These are phyloP conservation scores for Trichoderma brevicompactum DNA, from an alignment of 2,329 filamentous ascomycete species.

Conservation along the genomic window DNA sequence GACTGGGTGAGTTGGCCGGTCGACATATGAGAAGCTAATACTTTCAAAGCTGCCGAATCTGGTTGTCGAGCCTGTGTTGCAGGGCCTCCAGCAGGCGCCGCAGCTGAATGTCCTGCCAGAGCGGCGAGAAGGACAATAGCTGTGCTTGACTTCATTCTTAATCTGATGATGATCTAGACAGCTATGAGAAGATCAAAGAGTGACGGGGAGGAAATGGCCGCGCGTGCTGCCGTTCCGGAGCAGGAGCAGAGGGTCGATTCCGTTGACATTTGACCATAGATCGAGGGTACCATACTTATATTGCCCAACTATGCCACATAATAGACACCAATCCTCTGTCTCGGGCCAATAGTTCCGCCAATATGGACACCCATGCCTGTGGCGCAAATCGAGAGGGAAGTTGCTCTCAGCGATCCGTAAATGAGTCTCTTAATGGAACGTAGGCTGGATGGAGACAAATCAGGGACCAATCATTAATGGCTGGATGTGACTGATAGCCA, in stretches of 20 bases:
- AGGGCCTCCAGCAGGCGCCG: neutral
- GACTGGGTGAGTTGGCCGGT: conserved; percentile 1
- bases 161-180: neutral
- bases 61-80: neutral
- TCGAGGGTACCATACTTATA: conserved; percentile 10
- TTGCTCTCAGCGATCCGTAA: neutral
- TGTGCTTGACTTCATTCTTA: conserved; percentile 4
- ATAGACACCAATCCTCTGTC: neutral
- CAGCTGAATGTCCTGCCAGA: conserved; percentile 1
- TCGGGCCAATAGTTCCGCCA: neutral
- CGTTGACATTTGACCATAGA: neutral
- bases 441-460: neutral
- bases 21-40: neutral
- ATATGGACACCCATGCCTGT: conserved; percentile 4
- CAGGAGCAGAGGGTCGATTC: neutral
- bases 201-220: neutral
- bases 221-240: neutral
- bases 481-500: neutral
- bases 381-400: neutral
- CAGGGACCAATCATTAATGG: neutral
- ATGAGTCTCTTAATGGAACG: conserved; percentile 3
- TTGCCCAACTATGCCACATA: neutral
- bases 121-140: conserved; percentile 4
- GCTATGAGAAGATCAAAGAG: neutral
- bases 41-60: neutral